Evolutionary conservation across 495 filamentous ascomycete species (phyloP), one percentile per base, ranked within the genome.

Genomic region (Alectoria sarmentosa): DNA sequence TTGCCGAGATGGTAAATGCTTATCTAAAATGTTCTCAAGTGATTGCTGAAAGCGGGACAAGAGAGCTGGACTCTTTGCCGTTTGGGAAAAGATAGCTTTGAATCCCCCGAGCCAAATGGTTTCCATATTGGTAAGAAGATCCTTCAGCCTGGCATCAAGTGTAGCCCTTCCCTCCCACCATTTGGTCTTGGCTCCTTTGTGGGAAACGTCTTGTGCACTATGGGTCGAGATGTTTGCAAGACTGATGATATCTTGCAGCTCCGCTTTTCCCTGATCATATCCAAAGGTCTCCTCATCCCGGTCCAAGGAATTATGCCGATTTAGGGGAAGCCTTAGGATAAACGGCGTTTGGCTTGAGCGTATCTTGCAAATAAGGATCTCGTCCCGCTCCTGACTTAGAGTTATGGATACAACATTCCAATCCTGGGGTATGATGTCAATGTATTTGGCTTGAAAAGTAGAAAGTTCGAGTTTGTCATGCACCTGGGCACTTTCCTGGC

Each of bases 31-130:
- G n/a, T 77, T 81, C 49, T 94, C 80, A 68, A 98, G 94, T 1
- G 82, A 83, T 68, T 77, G 82, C 36, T 89, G 84, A 69, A 98
- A 98, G 26, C 83, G 81, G 23, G 82, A 82, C 26, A 97, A 73
- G 4, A 88, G 78, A 55, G 86, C 80, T 7, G 80, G 73, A 38
- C 85, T 79, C 36, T 82, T 80, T 26, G 76, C 66, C 48, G 89
- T 82, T 49, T 88, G 88, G 9, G 90, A 92, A 72, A 98, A 95
- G 1, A 98, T 86, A 28, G 92, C 91, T 37, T 85, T 84, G 77
- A 98, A 98, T 0, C 94, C 94, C 48, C 93, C 93, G 30, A 98
- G 85, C 94, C 94, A 98, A 44, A 93, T 84, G 59, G 88, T 86
- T 70, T 98, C 93, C 48, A 98, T 90, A 64, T 89, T 93, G 34